Evolutionary conservation across 2,329 filamentous ascomycete genomes (phyloP), one percentile per base, ranked within the genome.

Genomic region (Metarhizium rileyi): DNA sequence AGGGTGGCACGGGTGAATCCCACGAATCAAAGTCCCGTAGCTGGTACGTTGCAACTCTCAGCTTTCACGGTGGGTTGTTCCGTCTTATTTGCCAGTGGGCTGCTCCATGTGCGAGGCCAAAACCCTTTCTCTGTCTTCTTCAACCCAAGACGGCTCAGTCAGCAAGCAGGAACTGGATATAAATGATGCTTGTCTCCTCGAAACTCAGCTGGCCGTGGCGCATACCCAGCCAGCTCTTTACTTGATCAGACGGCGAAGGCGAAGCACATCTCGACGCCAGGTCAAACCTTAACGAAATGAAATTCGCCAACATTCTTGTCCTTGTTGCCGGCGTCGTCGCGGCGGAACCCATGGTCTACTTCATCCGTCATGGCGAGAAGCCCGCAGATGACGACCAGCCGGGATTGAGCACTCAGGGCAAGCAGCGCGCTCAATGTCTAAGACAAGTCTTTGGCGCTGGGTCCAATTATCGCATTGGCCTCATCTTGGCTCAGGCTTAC

Each of bases 341-440:
- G 8, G 56, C 57, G 27, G 53, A 58, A 9, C 71, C 77, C 1
- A 81, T 73, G 1, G 75, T 83, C 28, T 84, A 81, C 59, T 64
- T 83, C 8, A 83, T 84, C 59, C 75, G 80, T 18, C 80, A 84
- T 55, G 80, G 80, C 51, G 80, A 84, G 62, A 84, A 84, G 62
- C 79, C 80, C 1, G 62, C 69, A 35, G 69, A 70, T 4, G 64
- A 73, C 47, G 68, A 68, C 16, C 66, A 54, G 16, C 46, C 43
- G 35, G 78, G 78, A 2, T 66, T 83, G 43, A 78, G 63, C 49
- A 55, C 69, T 0, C 57, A 72, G 52, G 80, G 80, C n/a, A 54
- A 71, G 48, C 51, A 78, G 61, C 75, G 80, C 16, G 76, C 80
- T 0, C 74, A 83, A 57, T 83, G 80, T 54, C 64, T 84, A n/a